Evolutionary conservation across 768 basidiomycete genomes (phyloP).

Genomic region (Piloderma croceum): DNA sequence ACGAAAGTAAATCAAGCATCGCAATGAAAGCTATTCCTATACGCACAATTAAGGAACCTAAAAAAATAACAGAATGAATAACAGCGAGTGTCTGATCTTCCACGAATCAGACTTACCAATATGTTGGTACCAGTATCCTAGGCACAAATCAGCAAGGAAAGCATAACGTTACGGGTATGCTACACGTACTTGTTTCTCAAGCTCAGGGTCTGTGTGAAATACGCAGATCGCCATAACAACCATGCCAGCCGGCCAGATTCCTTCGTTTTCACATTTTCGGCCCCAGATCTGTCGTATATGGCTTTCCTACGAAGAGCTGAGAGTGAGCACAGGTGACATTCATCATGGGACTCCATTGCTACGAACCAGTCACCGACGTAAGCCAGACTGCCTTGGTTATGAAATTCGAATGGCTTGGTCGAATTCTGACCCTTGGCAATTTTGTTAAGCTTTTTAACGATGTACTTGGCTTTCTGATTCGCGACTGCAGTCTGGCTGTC

Average conservation of each 20-base stretch:
- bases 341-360: conserved; percentile 1
- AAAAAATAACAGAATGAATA: conserved; percentile 5
- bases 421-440: conserved; percentile 41
- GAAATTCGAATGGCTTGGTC: conserved; percentile 54
- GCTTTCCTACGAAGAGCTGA: conserved; percentile 52
- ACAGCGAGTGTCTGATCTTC: conserved; percentile 4
- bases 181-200: conserved; percentile 58
- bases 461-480: conserved; percentile 67
- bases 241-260: conserved; percentile 67
- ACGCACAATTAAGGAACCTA: conserved; percentile 67
- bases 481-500: conserved; percentile 44
- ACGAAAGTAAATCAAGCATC: conserved; percentile 10
- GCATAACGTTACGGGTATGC: conserved; percentile 8
- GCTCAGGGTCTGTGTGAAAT: conserved; percentile 74
- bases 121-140: conserved; percentile 63
- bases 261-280: conserved; percentile 39
- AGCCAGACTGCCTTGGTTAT: conserved; percentile 69
- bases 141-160: conserved; percentile 6
- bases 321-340: background rate
- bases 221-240: conserved; percentile 77
- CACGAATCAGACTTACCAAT: conserved; percentile 42
- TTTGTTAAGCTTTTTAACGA: conserved; percentile 61
- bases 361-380: conserved; percentile 73
- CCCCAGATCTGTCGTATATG: conserved; percentile 61
- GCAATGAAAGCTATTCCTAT: conserved; percentile 9